These are phyloP conservation scores for Lasiosphaeria hispida DNA, from an alignment of 495 filamentous ascomycete genomes.

Conservation along the genomic window DNA sequence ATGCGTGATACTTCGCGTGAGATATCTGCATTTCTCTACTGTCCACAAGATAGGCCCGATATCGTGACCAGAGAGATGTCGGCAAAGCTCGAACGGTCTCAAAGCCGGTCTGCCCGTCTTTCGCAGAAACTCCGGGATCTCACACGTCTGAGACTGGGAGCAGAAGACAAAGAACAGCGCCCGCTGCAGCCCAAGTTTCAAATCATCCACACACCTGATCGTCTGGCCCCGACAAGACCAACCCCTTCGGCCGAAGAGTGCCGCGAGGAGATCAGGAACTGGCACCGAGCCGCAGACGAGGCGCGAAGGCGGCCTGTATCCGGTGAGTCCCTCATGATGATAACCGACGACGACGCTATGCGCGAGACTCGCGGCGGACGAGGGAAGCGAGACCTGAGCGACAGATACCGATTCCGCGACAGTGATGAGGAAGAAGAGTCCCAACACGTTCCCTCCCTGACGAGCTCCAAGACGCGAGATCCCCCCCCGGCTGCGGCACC, in stretches of 20 bases:
- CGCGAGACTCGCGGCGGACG: too few relatives aligned
- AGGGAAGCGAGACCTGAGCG: too few relatives aligned
- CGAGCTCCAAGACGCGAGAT: too few relatives aligned
- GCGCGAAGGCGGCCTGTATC: neutral
- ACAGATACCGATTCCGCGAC: too few relatives aligned
- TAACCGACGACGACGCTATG: too few relatives aligned
- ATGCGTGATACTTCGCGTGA: neutral
- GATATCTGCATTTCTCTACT: neutral
- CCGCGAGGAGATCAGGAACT: constrained; percentile 20
- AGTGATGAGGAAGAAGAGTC: too few relatives aligned
- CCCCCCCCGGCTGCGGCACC: too few relatives aligned
- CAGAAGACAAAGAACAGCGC: constrained; percentile 12
- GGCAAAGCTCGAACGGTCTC: neutral
- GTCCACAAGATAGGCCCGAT: neutral
- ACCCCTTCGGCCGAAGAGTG: constrained; percentile 31
- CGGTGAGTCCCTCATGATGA: too few relatives aligned
- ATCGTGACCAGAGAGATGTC: neutral
- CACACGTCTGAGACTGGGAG: constrained; percentile 1
- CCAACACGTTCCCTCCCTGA: too few relatives aligned
- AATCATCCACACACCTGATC: constrained; percentile 32
- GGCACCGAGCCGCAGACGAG: constrained; percentile 19
- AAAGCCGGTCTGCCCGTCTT: constrained; percentile 8
- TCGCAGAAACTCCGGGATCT: constrained; percentile 26
- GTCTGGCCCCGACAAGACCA: constrained; percentile 18
- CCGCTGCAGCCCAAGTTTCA: constrained; percentile 6